Conservation (phyloP, 176 grass and related monocot genomes). For the Cenchrus fungigraminus region DNA sequence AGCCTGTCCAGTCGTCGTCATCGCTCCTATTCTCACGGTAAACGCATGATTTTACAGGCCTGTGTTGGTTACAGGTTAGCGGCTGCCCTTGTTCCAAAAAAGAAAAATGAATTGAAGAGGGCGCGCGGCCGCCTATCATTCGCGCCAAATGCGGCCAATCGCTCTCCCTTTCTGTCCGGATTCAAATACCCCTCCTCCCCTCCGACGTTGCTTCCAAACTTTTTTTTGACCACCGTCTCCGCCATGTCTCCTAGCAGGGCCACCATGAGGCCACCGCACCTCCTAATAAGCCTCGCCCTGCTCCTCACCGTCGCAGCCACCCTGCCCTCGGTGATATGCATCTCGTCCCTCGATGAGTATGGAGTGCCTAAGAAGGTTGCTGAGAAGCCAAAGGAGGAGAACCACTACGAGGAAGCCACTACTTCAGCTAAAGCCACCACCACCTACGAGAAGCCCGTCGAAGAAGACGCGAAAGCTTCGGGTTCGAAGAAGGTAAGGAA, state of each 20-base stretch:
- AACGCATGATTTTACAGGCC: not conserved
- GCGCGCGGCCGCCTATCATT: not conserved
- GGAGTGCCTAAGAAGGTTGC: not conserved
- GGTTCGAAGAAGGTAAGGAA: not conserved
- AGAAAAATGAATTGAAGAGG: not conserved
- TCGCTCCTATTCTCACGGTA: slow-evolving; percentile 17
- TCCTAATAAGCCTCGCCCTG: slow-evolving; percentile 33
- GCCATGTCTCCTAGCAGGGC: not conserved
- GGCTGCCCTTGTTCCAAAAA: slow-evolving; percentile 4
- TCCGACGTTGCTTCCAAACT: not conserved
- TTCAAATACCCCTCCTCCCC: slow-evolving; percentile 4
- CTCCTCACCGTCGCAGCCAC: slow-evolving; percentile 1
- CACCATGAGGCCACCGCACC: slow-evolving; percentile 24
- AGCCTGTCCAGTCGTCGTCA: not conserved
- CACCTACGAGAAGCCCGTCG: not conserved
- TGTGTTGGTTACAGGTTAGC: not conserved
- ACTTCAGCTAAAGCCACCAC: not conserved
- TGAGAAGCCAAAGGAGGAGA: not conserved
- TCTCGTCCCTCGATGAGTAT: not conserved
- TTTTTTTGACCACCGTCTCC: not conserved
- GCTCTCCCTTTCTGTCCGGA: not conserved
- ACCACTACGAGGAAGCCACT: not conserved
- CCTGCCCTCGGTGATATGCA: not conserved
- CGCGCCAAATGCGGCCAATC: slow-evolving; percentile 38
- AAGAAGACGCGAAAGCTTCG: not conserved